These are phyloP conservation scores for Bjerkandera adusta DNA, from an alignment of 1,284 basidiomycete species.

Conservation along the genomic window DNA sequence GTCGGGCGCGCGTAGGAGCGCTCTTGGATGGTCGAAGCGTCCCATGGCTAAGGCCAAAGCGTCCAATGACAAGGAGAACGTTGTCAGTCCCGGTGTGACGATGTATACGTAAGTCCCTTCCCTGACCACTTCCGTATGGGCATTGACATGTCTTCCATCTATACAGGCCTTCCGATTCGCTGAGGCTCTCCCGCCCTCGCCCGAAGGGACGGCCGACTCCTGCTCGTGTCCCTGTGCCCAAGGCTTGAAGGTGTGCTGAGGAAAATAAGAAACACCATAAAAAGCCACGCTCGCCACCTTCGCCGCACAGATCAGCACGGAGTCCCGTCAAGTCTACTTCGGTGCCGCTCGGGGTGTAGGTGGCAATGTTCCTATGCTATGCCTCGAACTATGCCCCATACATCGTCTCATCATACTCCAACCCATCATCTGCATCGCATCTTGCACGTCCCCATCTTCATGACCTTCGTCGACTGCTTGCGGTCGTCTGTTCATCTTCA, in stretches of 20 bases:
- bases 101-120: slow-evolving; percentile 51
- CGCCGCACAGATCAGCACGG: too few relatives aligned
- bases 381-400: too few relatives aligned
- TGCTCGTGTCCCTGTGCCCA: slow-evolving; percentile 26
- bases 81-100: slow-evolving; percentile 24
- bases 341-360: too few relatives aligned
- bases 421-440: too few relatives aligned
- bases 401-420: too few relatives aligned
- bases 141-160: slow-evolving; percentile 3
- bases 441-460: too few relatives aligned
- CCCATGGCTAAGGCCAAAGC: slow-evolving; percentile 32
- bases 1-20: slow-evolving; percentile 52
- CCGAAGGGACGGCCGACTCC: slow-evolving; percentile 56
- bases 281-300: too few relatives aligned
- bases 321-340: too few relatives aligned
- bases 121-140: not conserved
- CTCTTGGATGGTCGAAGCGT: slow-evolving; percentile 62
- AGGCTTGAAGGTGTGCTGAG: slow-evolving; percentile 14
- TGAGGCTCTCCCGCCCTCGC: slow-evolving; percentile 66
- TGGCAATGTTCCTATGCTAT: too few relatives aligned
- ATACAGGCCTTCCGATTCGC: slow-evolving; percentile 53
- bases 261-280: not conserved
- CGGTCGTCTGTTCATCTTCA: too few relatives aligned
- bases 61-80: slow-evolving; percentile 24
- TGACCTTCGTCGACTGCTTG: too few relatives aligned